Evolutionary conservation across 2,329 filamentous ascomycete species (phyloP).

Genomic region (Colletotrichum sidae): DNA sequence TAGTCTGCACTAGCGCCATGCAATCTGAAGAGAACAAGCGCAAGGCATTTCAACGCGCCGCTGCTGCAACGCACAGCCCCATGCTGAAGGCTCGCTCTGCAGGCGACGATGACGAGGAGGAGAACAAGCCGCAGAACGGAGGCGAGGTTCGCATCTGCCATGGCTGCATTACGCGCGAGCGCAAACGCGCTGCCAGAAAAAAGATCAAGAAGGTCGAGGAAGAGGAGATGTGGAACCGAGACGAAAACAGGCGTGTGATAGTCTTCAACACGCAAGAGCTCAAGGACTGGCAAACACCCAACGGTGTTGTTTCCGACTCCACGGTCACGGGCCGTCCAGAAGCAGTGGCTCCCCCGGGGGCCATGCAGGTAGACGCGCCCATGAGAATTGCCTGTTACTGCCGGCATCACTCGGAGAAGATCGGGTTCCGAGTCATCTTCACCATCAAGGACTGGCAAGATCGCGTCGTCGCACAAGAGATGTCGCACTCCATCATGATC

Average conservation of each 20-base stretch:
- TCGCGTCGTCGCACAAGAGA: constrained; percentile 83
- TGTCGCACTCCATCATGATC: constrained; percentile 92
- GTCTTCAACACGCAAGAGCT: constrained; percentile 93
- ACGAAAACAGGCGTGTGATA: constrained; percentile 84
- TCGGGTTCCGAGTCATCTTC: constrained; percentile 93
- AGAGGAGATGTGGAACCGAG: constrained; percentile 85
- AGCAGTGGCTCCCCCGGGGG: constrained; percentile 61
- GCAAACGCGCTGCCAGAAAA: constrained; percentile 90
- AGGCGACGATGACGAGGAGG: constrained; percentile 68
- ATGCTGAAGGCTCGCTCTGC: constrained; percentile 40
- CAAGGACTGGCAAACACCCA: constrained; percentile 79
- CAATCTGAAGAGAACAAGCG: constrained; percentile 74
- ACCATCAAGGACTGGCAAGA: constrained; percentile 87
- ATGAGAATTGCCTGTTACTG: constrained; percentile 99
- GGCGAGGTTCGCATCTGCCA: constrained; percentile 93
- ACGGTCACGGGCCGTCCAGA: constrained; percentile 56
- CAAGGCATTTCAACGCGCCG: constrained; percentile 73
- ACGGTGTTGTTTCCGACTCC: constrained; percentile 48
- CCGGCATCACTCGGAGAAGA: constrained; percentile 92
- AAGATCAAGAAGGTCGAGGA: constrained; percentile 95
- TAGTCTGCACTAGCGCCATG: constrained; percentile 96
- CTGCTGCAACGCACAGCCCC: constrained; percentile 54
- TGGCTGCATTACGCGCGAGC: constrained; percentile 91
- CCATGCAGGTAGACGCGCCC: constrained; percentile 83
- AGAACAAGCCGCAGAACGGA: constrained; percentile 82